Evolutionary conservation across 805 yeast genomes (phyloP).

Genomic region (Metschnikowia drakensbergensis): DNA sequence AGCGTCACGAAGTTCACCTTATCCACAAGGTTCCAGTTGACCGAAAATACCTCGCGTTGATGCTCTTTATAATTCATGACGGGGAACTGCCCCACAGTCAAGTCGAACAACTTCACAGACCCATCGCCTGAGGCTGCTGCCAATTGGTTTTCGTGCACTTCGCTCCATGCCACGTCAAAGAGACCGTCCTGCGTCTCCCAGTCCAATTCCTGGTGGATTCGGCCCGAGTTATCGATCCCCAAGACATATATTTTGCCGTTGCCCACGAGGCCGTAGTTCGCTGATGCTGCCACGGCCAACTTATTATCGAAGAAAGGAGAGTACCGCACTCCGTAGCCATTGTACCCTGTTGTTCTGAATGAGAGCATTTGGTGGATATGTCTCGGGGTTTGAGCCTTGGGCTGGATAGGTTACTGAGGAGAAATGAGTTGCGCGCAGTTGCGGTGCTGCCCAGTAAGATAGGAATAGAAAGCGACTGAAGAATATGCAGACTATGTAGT

Average conservation of each 20-base stretch:
- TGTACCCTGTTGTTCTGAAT: conserved; percentile 71
- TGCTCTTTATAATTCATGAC: conserved; percentile 77
- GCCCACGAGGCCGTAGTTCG: conserved; percentile 92
- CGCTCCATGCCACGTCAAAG: conserved; percentile 88
- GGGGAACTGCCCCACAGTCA: conserved; percentile 62
- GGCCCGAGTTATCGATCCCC: conserved; percentile 64
- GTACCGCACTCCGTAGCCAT: conserved; percentile 84
- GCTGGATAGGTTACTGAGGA: neutral
- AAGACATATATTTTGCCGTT: conserved; percentile 79
- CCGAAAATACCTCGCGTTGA: conserved; percentile 65
- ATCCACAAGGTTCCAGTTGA: conserved; percentile 69
- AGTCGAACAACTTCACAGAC: conserved; percentile 75
- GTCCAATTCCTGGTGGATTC: conserved; percentile 46
- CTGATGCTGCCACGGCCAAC: conserved; percentile 83
- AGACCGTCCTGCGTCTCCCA: conserved; percentile 94
- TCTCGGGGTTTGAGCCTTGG: neutral
- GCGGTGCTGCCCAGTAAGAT: neutral
- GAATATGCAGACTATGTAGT: no score
- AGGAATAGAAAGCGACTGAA: no score
- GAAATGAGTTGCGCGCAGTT: conserved; percentile 1
- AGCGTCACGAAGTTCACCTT: conserved; percentile 68
- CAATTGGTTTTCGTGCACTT: conserved; percentile 81
- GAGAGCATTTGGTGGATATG: conserved; percentile 51
- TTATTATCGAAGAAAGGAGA: conserved; percentile 90
- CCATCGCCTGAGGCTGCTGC: conserved; percentile 90